phyloP scores from a whole-genome alignment of 805 yeast genomes.

The Candida ulmi region DNA sequence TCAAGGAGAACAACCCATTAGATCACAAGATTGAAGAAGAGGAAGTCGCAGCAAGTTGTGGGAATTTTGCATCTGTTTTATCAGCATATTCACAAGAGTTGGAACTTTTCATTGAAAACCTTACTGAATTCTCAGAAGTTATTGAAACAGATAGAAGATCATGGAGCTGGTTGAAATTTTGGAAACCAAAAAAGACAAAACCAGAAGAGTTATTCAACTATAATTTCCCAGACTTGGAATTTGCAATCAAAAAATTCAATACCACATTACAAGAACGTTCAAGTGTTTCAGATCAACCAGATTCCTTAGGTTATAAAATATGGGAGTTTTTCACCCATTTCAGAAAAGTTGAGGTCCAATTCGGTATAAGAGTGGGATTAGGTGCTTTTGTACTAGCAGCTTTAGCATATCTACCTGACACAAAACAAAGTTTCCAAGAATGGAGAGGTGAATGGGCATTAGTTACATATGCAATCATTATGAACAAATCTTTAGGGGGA shows the following conservation, averaged over 20 bases:
- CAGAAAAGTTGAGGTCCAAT: conserved; percentile 63
- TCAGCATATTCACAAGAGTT: conserved; percentile 60
- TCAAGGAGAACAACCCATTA: conserved; percentile 8
- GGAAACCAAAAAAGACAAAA: conserved; percentile 27
- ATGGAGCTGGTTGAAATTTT: conserved; percentile 51
- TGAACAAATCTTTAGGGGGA: conserved; percentile 83
- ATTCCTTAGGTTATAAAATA: conserved; percentile 26
- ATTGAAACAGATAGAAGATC: conserved; percentile 15
- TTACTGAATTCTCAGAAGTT: conserved; percentile 32
- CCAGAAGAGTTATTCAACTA: background rate
- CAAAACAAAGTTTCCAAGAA: conserved; percentile 46
- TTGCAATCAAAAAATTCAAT: conserved; percentile 12
- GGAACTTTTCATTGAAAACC: conserved; percentile 36
- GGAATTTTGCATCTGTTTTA: conserved; percentile 65
- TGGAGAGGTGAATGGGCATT: conserved; percentile 86
- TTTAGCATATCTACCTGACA: conserved; percentile 58
- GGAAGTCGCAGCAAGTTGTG: conserved; percentile 80
- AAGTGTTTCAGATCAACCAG: conserved; percentile 9
- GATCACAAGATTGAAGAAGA: conserved; percentile 58
- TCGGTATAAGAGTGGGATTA: conserved; percentile 72
- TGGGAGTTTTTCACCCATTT: conserved; percentile 51
- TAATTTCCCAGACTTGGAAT: conserved; percentile 10
- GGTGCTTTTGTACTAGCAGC: conserved; percentile 65
- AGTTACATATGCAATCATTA: conserved; percentile 75
- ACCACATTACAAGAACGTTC: conserved; percentile 21